Conservation (phyloP, 2,329 filamentous ascomycete species). For the Cordyceps pruinosa region DNA sequence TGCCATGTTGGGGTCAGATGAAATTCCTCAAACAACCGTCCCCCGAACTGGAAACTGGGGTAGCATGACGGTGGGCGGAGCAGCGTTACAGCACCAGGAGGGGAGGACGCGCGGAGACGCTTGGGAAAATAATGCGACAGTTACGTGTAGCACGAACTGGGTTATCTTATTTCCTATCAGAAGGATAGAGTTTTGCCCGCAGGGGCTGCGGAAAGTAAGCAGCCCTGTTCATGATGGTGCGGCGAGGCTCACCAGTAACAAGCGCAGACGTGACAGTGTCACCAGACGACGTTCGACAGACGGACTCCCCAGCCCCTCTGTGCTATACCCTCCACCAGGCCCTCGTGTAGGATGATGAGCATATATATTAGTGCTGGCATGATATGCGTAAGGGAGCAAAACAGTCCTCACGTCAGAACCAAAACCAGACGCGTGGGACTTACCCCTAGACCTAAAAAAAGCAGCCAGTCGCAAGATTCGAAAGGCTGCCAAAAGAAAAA, state of each 20-base stretch:
- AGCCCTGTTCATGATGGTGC: neutral
- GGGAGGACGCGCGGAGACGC: neutral
- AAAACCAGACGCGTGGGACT: neutral
- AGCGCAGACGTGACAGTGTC: neutral
- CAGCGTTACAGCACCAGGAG: neutral
- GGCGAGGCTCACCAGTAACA: neutral
- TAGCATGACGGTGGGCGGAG: neutral
- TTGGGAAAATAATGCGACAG: neutral
- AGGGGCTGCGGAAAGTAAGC: neutral
- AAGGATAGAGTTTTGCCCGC: neutral
- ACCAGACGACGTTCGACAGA: neutral
- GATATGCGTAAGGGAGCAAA: neutral
- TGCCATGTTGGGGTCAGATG: neutral
- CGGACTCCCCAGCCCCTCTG: neutral
- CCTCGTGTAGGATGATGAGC: neutral
- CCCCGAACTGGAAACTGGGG: slow-evolving; percentile 1
- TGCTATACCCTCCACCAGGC: no score
- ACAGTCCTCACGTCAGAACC: slow-evolving; percentile 9
- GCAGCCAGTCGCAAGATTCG: no score
- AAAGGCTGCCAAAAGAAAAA: no score
- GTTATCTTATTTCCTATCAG: neutral
- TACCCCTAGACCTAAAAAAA: neutral
- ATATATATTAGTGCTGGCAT: neutral
- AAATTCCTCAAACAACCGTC: neutral
- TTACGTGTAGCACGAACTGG: neutral